Evolutionary conservation across 1,284 basidiomycete species (phyloP), one percentile per base, ranked within the genome.

Genomic region (Cryptococcus sp.): DNA sequence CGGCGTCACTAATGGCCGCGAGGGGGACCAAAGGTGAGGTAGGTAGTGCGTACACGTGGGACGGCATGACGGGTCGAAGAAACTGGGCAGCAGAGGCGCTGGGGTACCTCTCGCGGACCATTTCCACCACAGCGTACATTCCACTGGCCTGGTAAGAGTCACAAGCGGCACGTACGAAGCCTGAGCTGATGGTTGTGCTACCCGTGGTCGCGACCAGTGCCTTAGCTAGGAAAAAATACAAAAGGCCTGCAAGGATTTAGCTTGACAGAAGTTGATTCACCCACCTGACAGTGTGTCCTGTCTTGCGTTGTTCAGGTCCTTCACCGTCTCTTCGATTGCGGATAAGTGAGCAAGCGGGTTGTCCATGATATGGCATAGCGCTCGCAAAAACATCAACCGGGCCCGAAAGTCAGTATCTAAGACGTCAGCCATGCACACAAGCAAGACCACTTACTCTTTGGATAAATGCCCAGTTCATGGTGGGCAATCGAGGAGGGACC

Each of bases 151-250:
- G 25, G 46, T 62, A 68, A 4, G 45, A 53, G 2, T 23, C 41
- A 37, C 60, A 66, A 3, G 63, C 54, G 0, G 60, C 56, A 4
- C 57, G 58, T 13, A 64, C 52, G 34, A 59, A 67, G 3, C 67
- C 67, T 0, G 55, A 52, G 0, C 52, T 54, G 2, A 69, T 50
- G 46, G 54, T 58, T 11, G 50, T 2, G 13, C 57, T 64, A 13
- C 55, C 52, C 1, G 62, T 67, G 7, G 25, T 25, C 15, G 51
- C 41, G 29, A 60, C 25, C 11, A 72, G 43, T 2, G 47, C 44
- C 17, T 57, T 50, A 1, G 61, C 67, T 5, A 59, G 48, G 53
- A 44, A 54, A 44, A 52, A 61, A 50, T 62, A 67, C 41, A 70
- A 52, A n/a, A 69, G 25, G 10, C 66, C 66, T 40, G n/a, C 11